Base-by-base conservation (phyloP, 2,329 filamentous ascomycete species). In the Aaosphaeria pasadenensis region DNA sequence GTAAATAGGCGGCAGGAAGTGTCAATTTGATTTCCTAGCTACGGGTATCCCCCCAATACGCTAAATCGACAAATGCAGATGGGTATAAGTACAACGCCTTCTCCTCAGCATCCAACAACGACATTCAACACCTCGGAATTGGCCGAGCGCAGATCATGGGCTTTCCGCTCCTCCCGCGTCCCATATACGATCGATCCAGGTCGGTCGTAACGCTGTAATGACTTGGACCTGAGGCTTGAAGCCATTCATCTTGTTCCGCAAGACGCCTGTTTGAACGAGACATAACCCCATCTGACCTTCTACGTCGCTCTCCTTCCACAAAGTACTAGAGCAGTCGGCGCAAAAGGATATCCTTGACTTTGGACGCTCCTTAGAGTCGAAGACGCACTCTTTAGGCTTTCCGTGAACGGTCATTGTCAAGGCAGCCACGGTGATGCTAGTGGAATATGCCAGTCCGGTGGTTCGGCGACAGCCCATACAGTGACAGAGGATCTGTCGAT, bases 231-330 rank as follows among this genome's bases (percentile, higher is more conserved):
- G 36, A 7, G 51, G 53, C 30, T 46, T 45, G 39, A 47, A 45
- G 5, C 36, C 6, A 29, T 53, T 48, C 5, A 45, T 45, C 2
- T 49, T 47, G 32, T 45, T 43, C 5, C 49, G 51, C 48, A 57
- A 38, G 6, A 50, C 28, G 9, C 52, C 51, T 9, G 51, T 33
- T 28, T 59, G 52, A 5, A 57, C 44, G 11, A 56, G 36, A 36
- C 47, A 35, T 24, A 36, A 51, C 5, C 49, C 54, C 38, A 49
- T 49, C 32, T 49, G 55, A 2, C 49, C 52, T 11, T 54, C 48
- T 1, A 48, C 48, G 13, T 54, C 52, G 33, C 54, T 54, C 46
- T 55, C 55, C 46, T 59, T 55, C 49, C 54, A 55, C 35, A 57
- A 30, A 13, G 52, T 54, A 33, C 50, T 57, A 7, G 53, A 55